Base-by-base conservation (phyloP, 148 eudicot species). In the Polygonum maritimum region DNA sequence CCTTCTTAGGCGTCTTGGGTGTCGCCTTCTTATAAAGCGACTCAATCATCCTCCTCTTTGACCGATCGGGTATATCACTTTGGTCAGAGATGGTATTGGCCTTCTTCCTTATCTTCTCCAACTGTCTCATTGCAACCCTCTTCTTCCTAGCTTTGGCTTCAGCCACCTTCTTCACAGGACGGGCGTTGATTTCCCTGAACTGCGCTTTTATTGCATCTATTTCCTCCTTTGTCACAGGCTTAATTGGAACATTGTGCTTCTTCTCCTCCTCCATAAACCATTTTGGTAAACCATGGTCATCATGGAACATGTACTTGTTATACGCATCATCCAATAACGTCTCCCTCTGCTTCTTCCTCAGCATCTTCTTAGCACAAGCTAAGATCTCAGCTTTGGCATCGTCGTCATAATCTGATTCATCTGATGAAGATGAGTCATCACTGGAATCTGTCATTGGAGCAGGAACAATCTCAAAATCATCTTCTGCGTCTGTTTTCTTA, bases 61-160 rank as follows among this genome's bases (percentile, higher is more conserved):
- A 91, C 5, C 92, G 89, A 63, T 94, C 98, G 2, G 87, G 79
- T n/a, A 94, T 87, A 47, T 94, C 98, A 0, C 82, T 82, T 78
- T 91, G 98, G 76, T 94, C 98, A 0, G 95, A 86, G 22, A 94
- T 92, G 16, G 83, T 75, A 75, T 94, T 94, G 2, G 98, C 97
- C 89, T 92, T 94, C 87, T 94, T 91, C 45, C 98, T 81, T 67
- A 92, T 81, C 86, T 94, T 91, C 73, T 91, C 98, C 35, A 94
- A 78, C 73, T 80, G 85, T 76, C 91, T 87, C 84, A 79, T 79
- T 6, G 86, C 89, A 39, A 76, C 91, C 54, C 93, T 84, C 84
- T 94, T 88, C 89, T 94, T 94, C 52, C 98, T 84, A 48, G 97
- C 97, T 80, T 90, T 94, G 48, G 97, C 98, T 83, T 94, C 81